Evolutionary conservation across 2,329 filamentous ascomycete genomes (phyloP), one percentile per base, ranked within the genome.

Genomic region (Leptoxyphium fumago): DNA sequence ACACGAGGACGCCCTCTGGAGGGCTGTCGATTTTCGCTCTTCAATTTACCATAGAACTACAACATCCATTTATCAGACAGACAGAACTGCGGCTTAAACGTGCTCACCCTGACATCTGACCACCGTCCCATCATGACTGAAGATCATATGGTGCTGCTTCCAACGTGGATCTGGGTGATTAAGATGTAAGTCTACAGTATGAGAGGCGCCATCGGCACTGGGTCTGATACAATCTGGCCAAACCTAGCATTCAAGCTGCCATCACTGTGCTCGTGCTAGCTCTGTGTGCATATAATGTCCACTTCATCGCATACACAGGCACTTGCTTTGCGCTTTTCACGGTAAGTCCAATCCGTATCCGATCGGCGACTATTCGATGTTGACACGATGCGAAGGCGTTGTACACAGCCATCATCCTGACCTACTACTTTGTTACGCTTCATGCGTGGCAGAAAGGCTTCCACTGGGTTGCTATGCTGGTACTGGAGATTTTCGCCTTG

Each of bases 351-450:
- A 13, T 9, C 9, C 11, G 32, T 36, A 9, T 15, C 13, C 32
- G 9, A 36, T 5, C 9, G 32, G 15, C 9, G 4, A 13, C 32
- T 5, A 36, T 36, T 4, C 5, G 32, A 13, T 15, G 15, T 9
- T 36, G 32, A 36, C 32, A 15, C 8, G 42, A 15, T 13, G 38
- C 13, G 3, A 15, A 46, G 44, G 32, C 40, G 11, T 18, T 46
- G 11, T 46, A 38, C 38, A 46, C 29, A 30, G 43, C 40, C 45
- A 30, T 38, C 10, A 44, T 46, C 29, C 42, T 46, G 18, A 38
- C 34, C 45, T 46, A 46, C 45, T 46, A 46, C 42, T 32, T 46
- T 29, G 45, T 46, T 17, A 36, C 45, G 28, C 15, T 46, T 29
- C 45, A 44, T 34, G 36, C n/a, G 14, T 28, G 15, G 13, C 26